phyloP scores from a whole-genome alignment of 192 early-diverging fungal genomes.

The Funneliformis geosporum region DNA sequence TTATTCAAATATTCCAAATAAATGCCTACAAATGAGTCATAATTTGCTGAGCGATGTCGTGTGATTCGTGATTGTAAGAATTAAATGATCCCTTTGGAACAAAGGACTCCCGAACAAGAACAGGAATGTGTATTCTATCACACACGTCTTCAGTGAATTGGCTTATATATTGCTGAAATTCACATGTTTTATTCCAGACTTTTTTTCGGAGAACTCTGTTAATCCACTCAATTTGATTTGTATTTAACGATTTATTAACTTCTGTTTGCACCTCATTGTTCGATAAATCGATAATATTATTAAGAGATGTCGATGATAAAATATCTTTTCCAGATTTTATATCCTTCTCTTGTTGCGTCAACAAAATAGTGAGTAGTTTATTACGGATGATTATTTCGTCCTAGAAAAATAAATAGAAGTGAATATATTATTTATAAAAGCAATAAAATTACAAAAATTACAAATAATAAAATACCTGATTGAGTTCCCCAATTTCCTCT shows the following conservation, averaged over 20 bases:
- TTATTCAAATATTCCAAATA: no score
- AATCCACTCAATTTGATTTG: constrained; percentile 22
- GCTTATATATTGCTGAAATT: constrained; percentile 26
- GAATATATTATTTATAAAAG: no score
- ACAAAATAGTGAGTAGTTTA: no score
- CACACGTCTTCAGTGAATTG: constrained; percentile 19
- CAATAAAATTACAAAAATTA: no score
- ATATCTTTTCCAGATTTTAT: no score
- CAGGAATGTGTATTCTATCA: background rate
- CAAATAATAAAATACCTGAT: no score
- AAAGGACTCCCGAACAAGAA: constrained; percentile 23
- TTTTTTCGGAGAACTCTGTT: no score
- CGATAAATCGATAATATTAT: constrained; percentile 28
- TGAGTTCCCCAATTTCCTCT: no score
- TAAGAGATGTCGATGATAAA: background rate
- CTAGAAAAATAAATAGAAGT: constrained; percentile 7
- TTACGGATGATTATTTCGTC: background rate
- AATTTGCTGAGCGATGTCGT: constrained; percentile 29
- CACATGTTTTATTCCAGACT: constrained; percentile 2
- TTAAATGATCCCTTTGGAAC: background rate
- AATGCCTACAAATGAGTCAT: constrained; percentile 29
- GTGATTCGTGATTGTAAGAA: constrained; percentile 13
- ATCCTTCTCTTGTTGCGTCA: no score
- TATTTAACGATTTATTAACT: background rate
- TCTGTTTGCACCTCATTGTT: constrained; percentile 11